Conservation (phyloP, 1,284 basidiomycete genomes). For the Cryptococcus sp. region DNA sequence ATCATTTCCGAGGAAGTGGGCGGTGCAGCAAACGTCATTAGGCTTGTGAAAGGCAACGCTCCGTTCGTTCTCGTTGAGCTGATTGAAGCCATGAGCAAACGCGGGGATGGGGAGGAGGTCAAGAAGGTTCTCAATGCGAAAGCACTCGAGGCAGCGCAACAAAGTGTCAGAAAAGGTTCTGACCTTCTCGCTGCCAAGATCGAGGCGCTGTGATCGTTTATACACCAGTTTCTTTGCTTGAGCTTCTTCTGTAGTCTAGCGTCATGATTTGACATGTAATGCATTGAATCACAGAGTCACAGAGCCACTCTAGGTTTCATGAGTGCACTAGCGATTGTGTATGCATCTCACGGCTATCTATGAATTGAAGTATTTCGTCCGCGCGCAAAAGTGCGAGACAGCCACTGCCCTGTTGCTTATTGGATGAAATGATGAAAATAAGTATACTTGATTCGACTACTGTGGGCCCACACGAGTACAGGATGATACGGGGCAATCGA, state of each 20-base stretch:
- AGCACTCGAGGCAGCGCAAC: constrained; percentile 46
- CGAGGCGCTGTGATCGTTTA: constrained; percentile 26
- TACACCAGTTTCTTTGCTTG: background rate
- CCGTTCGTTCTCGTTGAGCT: constrained; percentile 78
- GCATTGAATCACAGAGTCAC: too few species aligned
- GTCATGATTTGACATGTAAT: too few species aligned
- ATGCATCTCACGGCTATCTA: too few species aligned
- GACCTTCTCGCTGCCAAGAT: constrained; percentile 46
- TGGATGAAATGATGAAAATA: too few species aligned
- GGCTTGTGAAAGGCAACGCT: constrained; percentile 68
- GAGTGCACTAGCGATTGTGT: too few species aligned
- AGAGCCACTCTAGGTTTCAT: too few species aligned
- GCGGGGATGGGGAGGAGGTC: constrained; percentile 55
- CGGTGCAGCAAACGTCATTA: constrained; percentile 52
- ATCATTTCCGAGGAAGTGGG: constrained; percentile 53
- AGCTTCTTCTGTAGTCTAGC: background rate
- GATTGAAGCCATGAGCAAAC: constrained; percentile 62
- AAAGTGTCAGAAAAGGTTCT: constrained; percentile 48
- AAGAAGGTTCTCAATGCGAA: constrained; percentile 62
- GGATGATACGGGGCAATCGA: too few species aligned
- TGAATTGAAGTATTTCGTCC: too few species aligned
- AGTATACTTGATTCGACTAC: too few species aligned
- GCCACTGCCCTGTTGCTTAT: too few species aligned
- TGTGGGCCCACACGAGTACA: too few species aligned
- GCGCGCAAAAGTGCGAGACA: too few species aligned